Conservation (phyloP, 2,329 filamentous ascomycete genomes). For the Xylariaceae sp. region DNA sequence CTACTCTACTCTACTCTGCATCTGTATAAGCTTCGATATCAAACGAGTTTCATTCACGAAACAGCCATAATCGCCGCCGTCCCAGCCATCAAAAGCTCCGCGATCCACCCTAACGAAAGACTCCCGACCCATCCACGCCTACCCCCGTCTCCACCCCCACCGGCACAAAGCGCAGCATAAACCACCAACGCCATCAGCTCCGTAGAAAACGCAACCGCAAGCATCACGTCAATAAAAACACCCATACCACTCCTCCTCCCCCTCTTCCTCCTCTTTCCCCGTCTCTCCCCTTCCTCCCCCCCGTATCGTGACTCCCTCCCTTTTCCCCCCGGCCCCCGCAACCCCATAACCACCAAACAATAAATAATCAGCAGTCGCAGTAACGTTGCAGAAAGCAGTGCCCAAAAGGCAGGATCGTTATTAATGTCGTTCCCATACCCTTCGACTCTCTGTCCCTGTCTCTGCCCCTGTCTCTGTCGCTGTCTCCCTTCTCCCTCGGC, state of each 20-base stretch:
- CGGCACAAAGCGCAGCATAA: constrained; percentile 7
- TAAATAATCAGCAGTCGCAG: constrained; percentile 2
- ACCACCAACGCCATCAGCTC: neutral
- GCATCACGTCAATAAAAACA: neutral
- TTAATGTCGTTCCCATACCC: neutral
- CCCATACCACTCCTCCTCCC: too few species aligned
- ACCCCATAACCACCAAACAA: neutral
- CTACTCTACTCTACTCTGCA: too few species aligned
- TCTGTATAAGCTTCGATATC: too few species aligned
- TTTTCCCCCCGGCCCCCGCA: neutral
- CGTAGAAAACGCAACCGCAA: neutral
- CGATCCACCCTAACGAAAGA: neutral
- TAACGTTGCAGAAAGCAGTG: neutral
- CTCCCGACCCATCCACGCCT: constrained; percentile 4
- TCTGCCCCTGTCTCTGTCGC: too few species aligned
- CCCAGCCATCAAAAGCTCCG: too few species aligned
- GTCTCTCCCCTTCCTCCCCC: too few species aligned
- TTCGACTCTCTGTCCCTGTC: neutral
- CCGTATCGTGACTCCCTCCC: neutral
- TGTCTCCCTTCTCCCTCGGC: too few species aligned
- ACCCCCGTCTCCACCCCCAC: neutral
- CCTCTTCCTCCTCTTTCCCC: too few species aligned
- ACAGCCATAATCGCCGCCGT: too few species aligned
- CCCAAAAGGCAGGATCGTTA: constrained; percentile 8
- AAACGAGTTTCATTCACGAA: too few species aligned